These are phyloP conservation scores for Podaxis mareebaensis DNA, from an alignment of 768 basidiomycete species.

Conservation along the genomic window DNA sequence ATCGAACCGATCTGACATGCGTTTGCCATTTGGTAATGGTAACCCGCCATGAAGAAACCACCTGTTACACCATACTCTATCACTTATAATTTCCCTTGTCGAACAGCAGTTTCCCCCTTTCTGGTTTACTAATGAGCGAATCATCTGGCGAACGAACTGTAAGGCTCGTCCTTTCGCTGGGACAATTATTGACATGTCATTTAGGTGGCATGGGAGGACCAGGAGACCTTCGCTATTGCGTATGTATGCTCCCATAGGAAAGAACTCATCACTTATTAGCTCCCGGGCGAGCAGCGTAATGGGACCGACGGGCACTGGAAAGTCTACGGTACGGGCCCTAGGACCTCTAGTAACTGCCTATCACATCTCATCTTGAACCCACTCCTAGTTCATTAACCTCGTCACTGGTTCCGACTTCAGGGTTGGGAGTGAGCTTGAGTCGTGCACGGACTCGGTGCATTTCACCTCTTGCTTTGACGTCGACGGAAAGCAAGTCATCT, in stretches of 20 bases:
- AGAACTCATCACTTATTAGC: background rate
- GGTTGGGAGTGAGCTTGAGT: conserved; percentile 47
- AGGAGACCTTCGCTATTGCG: conserved; percentile 7
- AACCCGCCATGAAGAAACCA: background rate
- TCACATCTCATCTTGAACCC: background rate
- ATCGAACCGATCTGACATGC: background rate
- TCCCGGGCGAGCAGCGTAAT: conserved; percentile 28
- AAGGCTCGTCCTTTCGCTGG: background rate
- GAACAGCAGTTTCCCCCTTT: background rate
- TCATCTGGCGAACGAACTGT: conserved; percentile 9
- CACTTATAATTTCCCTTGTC: background rate
- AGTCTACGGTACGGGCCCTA: conserved; percentile 31
- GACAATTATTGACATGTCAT: background rate
- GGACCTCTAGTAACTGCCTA: background rate
- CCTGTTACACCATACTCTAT: background rate
- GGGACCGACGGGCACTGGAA: conserved; percentile 41
- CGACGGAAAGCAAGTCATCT: conserved; percentile 39
- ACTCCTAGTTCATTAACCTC: conserved; percentile 51
- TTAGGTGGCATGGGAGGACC: background rate
- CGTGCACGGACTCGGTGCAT: conserved; percentile 50
- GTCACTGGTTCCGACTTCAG: conserved; percentile 48
- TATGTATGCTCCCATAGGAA: background rate
- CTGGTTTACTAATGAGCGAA: conserved; percentile 3
- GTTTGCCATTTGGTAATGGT: background rate
- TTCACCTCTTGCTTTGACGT: conserved; percentile 42